phyloP scores from a whole-genome alignment of 495 filamentous ascomycete genomes.

The Penicillium goetzii region DNA sequence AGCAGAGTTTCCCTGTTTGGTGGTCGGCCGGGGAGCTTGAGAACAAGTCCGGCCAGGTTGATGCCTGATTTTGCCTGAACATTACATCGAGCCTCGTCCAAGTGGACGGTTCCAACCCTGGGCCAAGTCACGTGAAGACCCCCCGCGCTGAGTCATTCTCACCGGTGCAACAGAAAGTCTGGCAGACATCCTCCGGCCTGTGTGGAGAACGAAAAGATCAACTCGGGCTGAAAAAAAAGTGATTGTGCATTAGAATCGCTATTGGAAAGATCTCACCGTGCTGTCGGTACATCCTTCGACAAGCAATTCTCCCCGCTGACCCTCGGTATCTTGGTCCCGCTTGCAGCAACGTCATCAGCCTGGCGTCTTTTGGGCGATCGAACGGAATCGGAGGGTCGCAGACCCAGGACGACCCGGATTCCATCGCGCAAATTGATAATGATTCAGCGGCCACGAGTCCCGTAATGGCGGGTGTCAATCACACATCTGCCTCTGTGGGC shows the following conservation, averaged over 20 bases:
- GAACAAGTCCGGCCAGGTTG: slow-evolving; percentile 3
- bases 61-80: background rate
- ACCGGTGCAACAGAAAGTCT: slow-evolving; percentile 14
- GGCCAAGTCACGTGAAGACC: slow-evolving; percentile 16
- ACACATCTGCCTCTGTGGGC: slow-evolving; percentile 40
- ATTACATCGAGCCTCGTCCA: slow-evolving; percentile 7
- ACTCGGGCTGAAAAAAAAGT: slow-evolving; percentile 10
- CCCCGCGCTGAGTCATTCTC: slow-evolving; percentile 25
- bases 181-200: slow-evolving; percentile 9
- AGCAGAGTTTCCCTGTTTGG: background rate
- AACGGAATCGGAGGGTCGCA: slow-evolving; percentile 44
- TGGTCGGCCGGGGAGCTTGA: slow-evolving; percentile 6
- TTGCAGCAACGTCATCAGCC: slow-evolving; percentile 38
- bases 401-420: slow-evolving; percentile 35
- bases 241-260: slow-evolving; percentile 2
- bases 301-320: background rate
- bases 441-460: slow-evolving; percentile 45
- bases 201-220: slow-evolving; percentile 19
- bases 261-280: background rate
- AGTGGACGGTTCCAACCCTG: too few relatives aligned
- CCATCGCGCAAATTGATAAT: slow-evolving; percentile 38
- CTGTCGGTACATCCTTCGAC: background rate
- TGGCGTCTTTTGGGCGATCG: slow-evolving; percentile 45
- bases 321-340: slow-evolving; percentile 13
- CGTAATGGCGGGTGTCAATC: slow-evolving; percentile 50